These are phyloP conservation scores for Claviceps sp. DNA, from an alignment of 2,329 filamentous ascomycete genomes.

Conservation along the genomic window DNA sequence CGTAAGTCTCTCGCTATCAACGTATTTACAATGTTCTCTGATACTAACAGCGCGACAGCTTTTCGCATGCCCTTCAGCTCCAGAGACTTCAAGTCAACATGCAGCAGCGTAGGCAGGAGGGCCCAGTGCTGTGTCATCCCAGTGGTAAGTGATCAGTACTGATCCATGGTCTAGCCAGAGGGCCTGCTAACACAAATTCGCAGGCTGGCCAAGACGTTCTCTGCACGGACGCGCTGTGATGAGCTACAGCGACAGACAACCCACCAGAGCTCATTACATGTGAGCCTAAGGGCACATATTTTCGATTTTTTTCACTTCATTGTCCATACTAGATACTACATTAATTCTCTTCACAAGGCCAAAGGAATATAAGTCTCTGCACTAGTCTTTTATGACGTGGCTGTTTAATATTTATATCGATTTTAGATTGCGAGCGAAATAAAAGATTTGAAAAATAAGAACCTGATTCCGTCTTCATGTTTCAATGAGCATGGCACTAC, in stretches of 20 bases:
- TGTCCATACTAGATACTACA: not conserved
- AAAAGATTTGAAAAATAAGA: too few relatives aligned
- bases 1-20: slow-evolving; percentile 5
- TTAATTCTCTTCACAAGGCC: not conserved
- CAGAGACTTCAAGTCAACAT: slow-evolving; percentile 4
- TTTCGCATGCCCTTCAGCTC: not conserved
- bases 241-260: not conserved
- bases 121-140: slow-evolving; percentile 8
- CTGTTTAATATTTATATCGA: not conserved
- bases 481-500: too few relatives aligned
- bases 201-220: slow-evolving; percentile 4
- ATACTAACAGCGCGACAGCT: slow-evolving; percentile 1
- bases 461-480: too few relatives aligned
- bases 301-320: not conserved
- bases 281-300: too few relatives aligned
- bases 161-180: too few relatives aligned
- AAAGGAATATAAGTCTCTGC: not conserved
- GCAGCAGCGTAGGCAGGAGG: not conserved
- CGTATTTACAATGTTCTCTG: not conserved
- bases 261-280: not conserved
- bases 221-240: not conserved
- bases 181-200: not conserved
- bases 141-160: slow-evolving; percentile 2
- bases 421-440: too few relatives aligned
- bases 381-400: not conserved